Percentiles rank a stretch among this genome's conserved stretches.
Evolutionary conservation across 106 monocot species (phyloP).

Genomic region (Dendrobium huoshanense): DNA sequence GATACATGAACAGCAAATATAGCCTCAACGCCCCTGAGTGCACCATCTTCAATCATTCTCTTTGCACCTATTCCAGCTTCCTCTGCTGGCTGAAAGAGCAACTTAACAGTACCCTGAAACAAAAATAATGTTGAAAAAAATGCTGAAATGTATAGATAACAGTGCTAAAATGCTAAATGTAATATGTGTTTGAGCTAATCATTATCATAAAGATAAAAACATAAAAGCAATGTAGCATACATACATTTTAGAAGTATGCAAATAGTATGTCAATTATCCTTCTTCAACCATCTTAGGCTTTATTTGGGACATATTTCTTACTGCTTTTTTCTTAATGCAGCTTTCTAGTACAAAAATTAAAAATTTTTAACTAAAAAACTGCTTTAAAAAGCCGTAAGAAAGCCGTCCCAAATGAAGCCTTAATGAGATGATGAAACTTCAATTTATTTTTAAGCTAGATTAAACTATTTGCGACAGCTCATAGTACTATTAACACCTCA

Average conservation of each 20-base stretch:
- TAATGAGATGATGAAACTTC: neutral
- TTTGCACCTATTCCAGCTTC: conserved; percentile 78
- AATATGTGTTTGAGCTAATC: neutral
- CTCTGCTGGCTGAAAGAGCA: conserved; percentile 90
- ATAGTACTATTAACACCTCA: neutral
- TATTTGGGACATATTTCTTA: no score
- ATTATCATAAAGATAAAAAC: neutral
- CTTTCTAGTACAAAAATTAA: no score
- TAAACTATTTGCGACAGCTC: neutral
- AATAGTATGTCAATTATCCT: neutral
- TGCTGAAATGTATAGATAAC: neutral
- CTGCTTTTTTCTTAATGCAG: no score
- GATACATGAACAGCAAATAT: conserved; percentile 81
- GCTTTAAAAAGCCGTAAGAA: no score
- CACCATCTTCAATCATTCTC: conserved; percentile 82
- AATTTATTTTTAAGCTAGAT: neutral
- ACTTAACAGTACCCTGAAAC: conserved; percentile 74
- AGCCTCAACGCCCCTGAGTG: conserved; percentile 57
- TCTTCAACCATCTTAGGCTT: neutral
- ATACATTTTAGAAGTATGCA: neutral
- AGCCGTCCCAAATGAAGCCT: no score
- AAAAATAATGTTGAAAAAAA: neutral
- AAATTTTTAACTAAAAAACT: no score
- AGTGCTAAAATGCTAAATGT: neutral
- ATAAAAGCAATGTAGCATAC: neutral